phyloP scores from a whole-genome alignment of 805 yeast species.

The Metschnikowia dekortorum region DNA sequence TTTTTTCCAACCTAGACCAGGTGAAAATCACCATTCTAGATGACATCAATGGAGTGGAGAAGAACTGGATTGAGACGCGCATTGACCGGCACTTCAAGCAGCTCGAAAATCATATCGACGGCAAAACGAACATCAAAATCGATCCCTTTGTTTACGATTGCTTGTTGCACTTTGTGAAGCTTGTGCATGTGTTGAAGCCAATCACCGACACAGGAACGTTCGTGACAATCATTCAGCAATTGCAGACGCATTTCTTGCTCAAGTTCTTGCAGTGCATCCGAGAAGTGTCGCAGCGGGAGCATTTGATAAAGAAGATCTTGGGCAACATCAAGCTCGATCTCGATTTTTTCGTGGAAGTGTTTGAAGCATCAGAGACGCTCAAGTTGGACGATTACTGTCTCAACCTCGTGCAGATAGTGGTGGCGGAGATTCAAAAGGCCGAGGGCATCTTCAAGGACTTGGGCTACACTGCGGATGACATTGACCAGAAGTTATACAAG shows the following conservation, averaged over 20 bases:
- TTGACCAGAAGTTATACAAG: slow-evolving; percentile 24
- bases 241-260: slow-evolving; percentile 34
- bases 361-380: slow-evolving; percentile 31
- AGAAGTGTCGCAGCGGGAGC: slow-evolving; percentile 17
- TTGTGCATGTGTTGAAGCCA: slow-evolving; percentile 37
- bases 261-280: slow-evolving; percentile 31
- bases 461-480: slow-evolving; percentile 23
- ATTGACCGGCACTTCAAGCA: slow-evolving; percentile 23
- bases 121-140: slow-evolving; percentile 18
- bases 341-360: slow-evolving; percentile 36
- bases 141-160: slow-evolving; percentile 39
- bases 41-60: slow-evolving; percentile 36
- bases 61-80: slow-evolving; percentile 27
- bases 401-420: slow-evolving; percentile 29
- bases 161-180: slow-evolving; percentile 38
- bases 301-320: slow-evolving; percentile 14
- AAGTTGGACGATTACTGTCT: slow-evolving; percentile 32
- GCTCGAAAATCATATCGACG: slow-evolving; percentile 5
- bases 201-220: slow-evolving; percentile 35
- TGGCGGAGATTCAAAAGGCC: slow-evolving; percentile 24
- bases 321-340: slow-evolving; percentile 34
- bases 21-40: slow-evolving; percentile 37
- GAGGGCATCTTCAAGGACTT: slow-evolving; percentile 21
- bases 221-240: slow-evolving; percentile 32
- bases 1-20: slow-evolving; percentile 40